Conservation (phyloP, 495 filamentous ascomycete species). For the Pseudomonodictys pantanalensis region DNA sequence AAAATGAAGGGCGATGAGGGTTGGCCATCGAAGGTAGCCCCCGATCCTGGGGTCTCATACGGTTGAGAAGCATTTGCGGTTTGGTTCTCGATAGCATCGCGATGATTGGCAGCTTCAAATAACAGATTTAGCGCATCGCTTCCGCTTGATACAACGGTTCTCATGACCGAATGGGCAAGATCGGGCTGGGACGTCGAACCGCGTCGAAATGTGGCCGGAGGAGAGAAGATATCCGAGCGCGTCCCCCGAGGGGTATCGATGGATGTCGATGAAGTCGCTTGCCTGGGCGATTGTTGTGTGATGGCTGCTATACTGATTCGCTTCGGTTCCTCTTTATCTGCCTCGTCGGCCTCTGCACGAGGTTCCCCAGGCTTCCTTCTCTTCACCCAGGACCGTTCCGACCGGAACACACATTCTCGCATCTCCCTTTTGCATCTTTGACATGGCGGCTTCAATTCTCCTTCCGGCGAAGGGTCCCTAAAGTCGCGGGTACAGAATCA, state of each 20-base stretch:
- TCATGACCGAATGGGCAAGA: conserved; percentile 27
- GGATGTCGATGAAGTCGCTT: background rate
- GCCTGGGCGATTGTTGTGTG: background rate
- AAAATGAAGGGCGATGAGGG: conserved; percentile 29
- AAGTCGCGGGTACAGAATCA: too few relatives aligned
- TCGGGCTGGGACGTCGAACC: conserved; percentile 23
- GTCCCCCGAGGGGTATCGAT: conserved; percentile 9
- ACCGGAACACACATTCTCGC: conserved; percentile 32
- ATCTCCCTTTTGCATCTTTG: conserved; percentile 32
- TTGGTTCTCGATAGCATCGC: conserved; percentile 29
- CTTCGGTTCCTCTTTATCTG: background rate
- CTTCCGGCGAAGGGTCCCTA: conserved; percentile 16
- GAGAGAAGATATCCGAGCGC: conserved; percentile 9
- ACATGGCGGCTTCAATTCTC: conserved; percentile 29
- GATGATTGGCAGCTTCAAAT: conserved; percentile 51
- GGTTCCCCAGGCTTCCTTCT: conserved; percentile 22
- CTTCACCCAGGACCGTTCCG: conserved; percentile 32
- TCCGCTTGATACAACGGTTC: conserved; percentile 38
- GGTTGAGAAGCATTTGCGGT: conserved; percentile 11
- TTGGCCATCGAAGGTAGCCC: conserved; percentile 4
- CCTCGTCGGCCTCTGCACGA: conserved; percentile 1
- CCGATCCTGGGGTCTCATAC: conserved; percentile 29
- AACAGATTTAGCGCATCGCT: conserved; percentile 56
- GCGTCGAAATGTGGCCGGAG: conserved; percentile 6
- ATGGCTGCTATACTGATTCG: background rate